These are phyloP conservation scores for Salix exigua DNA, from an alignment of 345 rosid species.

Conservation along the genomic window DNA sequence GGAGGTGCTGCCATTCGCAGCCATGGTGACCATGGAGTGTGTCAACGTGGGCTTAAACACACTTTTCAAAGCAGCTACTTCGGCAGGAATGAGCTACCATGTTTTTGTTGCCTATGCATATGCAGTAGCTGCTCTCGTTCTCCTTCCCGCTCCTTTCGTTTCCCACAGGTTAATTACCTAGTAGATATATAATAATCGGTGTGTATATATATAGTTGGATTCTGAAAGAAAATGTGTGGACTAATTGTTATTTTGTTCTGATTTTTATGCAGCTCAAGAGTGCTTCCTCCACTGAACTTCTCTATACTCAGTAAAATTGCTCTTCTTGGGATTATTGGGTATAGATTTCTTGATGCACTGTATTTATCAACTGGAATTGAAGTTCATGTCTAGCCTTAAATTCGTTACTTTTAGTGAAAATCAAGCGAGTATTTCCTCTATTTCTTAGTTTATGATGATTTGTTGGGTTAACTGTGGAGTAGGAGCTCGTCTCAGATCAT, in stretches of 20 bases:
- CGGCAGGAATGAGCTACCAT: constrained; percentile 71
- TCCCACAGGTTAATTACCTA: constrained; percentile 49
- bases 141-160: constrained; percentile 76
- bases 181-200: too few species aligned
- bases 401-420: too few species aligned
- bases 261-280: constrained; percentile 55
- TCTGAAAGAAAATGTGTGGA: neutral
- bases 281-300: constrained; percentile 66
- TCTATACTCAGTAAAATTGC: constrained; percentile 61
- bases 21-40: constrained; percentile 16
- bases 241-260: neutral
- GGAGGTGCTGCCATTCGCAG: constrained; percentile 12
- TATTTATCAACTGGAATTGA: too few species aligned
- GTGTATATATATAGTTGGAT: neutral
- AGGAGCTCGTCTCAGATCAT: constrained; percentile 77
- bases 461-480: neutral
- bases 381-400: too few species aligned
- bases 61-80: constrained; percentile 80
- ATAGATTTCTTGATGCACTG: neutral
- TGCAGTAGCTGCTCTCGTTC: constrained; percentile 77
- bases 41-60: constrained; percentile 45
- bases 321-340: constrained; percentile 86
- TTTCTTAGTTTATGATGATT: neutral
- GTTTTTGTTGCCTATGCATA: constrained; percentile 73
- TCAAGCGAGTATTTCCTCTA: neutral